phyloP scores from a whole-genome alignment of 257 asterid species.

The Solanum ossicruentum region DNA sequence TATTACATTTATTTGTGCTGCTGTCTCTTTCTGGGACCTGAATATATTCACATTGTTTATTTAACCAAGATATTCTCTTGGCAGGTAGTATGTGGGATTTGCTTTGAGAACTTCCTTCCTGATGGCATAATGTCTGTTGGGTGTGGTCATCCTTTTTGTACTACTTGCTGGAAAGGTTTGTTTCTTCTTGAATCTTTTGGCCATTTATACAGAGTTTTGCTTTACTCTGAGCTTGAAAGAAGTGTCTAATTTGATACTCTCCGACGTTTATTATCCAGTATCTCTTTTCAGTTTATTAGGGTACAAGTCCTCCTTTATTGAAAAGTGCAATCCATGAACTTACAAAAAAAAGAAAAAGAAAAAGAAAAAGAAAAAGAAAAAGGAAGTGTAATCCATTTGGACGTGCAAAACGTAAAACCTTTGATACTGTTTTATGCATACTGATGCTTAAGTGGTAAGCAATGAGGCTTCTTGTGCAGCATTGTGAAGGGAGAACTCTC shows the following conservation, averaged over 20 bases:
- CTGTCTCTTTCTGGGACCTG: not conserved
- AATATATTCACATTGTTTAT: not conserved
- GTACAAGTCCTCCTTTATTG: not conserved
- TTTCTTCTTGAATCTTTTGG: not conserved
- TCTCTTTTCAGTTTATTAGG: not conserved
- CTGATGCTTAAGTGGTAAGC: not conserved
- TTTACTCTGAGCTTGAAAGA: not conserved
- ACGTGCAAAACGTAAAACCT: not conserved
- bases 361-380: not conserved
- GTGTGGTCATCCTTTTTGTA: slow-evolving; percentile 78
- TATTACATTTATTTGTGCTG: not conserved
- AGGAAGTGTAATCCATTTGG: not conserved
- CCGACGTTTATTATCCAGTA: not conserved
- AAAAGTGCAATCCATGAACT: not conserved
- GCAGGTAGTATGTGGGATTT: slow-evolving; percentile 74
- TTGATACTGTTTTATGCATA: not conserved
- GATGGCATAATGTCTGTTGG: slow-evolving; percentile 34
- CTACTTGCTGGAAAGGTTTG: slow-evolving; percentile 73
- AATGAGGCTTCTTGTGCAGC: not conserved
- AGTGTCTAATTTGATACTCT: not conserved
- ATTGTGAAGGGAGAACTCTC: not conserved
- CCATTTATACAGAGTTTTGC: not conserved
- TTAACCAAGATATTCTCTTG: not conserved
- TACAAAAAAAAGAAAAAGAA: not conserved
- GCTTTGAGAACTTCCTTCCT: slow-evolving; percentile 46